Evolutionary conservation across 2,329 filamentous ascomycete species (phyloP).

Genomic region (Monilinia aucupariae): DNA sequence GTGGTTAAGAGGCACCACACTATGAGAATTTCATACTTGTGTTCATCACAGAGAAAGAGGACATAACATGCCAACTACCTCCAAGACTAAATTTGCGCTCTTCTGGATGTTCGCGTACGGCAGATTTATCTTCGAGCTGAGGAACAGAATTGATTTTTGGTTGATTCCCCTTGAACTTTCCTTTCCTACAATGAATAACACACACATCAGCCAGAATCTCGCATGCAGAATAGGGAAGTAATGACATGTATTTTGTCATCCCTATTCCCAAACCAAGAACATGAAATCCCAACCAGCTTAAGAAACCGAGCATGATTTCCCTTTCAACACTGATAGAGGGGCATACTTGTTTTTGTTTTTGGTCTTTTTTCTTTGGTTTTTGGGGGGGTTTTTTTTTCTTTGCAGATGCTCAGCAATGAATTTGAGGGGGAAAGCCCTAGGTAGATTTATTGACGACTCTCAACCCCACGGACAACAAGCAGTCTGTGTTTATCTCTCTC

Average conservation of each 20-base stretch:
- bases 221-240: constrained; percentile 15
- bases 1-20: constrained; percentile 8
- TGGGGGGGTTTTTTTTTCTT: not conserved
- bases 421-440: constrained; percentile 10
- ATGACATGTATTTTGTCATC: constrained; percentile 18
- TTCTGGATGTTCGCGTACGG: constrained; percentile 3
- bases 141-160: not conserved
- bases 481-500: constrained; percentile 12
- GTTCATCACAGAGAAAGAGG: constrained; percentile 16
- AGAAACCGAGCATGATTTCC: constrained; percentile 8
- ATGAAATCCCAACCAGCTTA: constrained; percentile 9
- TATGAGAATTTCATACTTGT: constrained; percentile 18
- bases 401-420: constrained; percentile 10
- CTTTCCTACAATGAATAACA: constrained; percentile 15
- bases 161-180: constrained; percentile 1
- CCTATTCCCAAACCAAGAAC: constrained; percentile 13
- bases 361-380: not conserved
- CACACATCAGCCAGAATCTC: constrained; percentile 12
- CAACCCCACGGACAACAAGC: constrained; percentile 12
- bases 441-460: constrained; percentile 12
- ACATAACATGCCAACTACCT: constrained; percentile 16
- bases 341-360: constrained; percentile 1
- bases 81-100: constrained; percentile 13
- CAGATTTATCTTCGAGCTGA: constrained; percentile 6
- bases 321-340: constrained; percentile 1